A percentile compares a stretch with the other conserved stretches of the same genome.
Evolutionary conservation across 75 land plant species (phyloP).

Genomic region (Pseudotsuga menziesii): DNA sequence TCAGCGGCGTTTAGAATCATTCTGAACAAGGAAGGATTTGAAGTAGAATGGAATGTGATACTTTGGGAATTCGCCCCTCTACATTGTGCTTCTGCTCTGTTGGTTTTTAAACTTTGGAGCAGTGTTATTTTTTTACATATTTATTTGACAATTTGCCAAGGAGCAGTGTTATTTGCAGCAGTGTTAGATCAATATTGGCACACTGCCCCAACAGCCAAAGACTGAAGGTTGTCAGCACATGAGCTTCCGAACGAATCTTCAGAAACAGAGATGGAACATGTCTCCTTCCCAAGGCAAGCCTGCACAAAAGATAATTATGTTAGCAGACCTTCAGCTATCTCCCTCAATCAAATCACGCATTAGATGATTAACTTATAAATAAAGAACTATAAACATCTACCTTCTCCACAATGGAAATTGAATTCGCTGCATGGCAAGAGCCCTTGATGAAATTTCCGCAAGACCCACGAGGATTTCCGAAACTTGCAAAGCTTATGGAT

Average conservation of each 20-base stretch:
- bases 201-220: constrained; percentile 12
- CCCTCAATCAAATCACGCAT: too few relatives aligned
- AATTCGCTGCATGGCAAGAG: constrained; percentile 22
- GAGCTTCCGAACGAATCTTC: neutral
- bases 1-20: too few relatives aligned
- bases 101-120: too few relatives aligned
- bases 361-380: too few relatives aligned
- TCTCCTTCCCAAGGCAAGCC: constrained; percentile 6
- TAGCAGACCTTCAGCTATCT: too few relatives aligned
- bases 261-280: constrained; percentile 5
- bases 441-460: constrained; percentile 31
- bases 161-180: too few relatives aligned
- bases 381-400: constrained; percentile 3
- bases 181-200: neutral
- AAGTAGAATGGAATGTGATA: too few relatives aligned
- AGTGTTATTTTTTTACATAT: too few relatives aligned
- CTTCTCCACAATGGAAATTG: constrained; percentile 14
- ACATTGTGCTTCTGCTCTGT: too few relatives aligned
- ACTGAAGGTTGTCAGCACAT: neutral
- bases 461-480: constrained; percentile 29
- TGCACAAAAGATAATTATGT: neutral
- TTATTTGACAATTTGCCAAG: too few relatives aligned
- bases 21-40: too few relatives aligned
- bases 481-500: constrained; percentile 27
- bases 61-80: too few relatives aligned